Evolutionary conservation across 345 rosid genomes (phyloP), one percentile per base, ranked within the genome.

Genomic region (Murraya koenigii): DNA sequence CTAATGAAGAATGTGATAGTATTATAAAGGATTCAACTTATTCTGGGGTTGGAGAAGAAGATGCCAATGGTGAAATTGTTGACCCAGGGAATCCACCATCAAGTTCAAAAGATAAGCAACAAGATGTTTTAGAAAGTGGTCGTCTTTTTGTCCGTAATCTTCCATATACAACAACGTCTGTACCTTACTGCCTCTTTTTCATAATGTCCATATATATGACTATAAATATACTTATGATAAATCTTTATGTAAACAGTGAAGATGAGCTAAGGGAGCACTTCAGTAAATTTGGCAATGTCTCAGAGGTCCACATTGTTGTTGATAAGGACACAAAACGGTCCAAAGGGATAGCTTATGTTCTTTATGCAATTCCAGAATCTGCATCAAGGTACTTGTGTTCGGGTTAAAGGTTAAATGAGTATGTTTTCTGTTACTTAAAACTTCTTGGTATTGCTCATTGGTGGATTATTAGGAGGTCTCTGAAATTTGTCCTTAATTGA

Each of bases 111-210:
- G 88, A 88, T 77, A 83, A 71, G 73, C 65, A 84, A 59, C 84
- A 76, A 49, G 92, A 84, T 47, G 79, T 72, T 79, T 78, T 87
- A 65, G 86, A 82, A 73, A 82, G 78, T 81, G 89, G 87, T 54
- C 97, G 98, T 39, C 94, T 94, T 80, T 96, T 94, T 80, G 89
- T 94, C 65, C 93, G 95, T 49, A 96, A 96, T 84, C 89, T 94
- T 77, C 94, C 97, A 75, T 91, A 89, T 77, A 78, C 92, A 66
- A 80, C 97, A 80, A 90, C 84, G 99, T 92, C 85, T 39, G 75
- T 65, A 55, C 77, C 33, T 71, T 75, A 63, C 63, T 44, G 25
- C 22, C 63, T 63, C 28, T 32, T 41, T 62, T 64, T 38, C 38
- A 4, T 17, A 41, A 1, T 25, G 55, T 63, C 26, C 0, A 54